phyloP scores from a whole-genome alignment of 768 basidiomycete genomes.

The Daedaleopsis nitida region DNA sequence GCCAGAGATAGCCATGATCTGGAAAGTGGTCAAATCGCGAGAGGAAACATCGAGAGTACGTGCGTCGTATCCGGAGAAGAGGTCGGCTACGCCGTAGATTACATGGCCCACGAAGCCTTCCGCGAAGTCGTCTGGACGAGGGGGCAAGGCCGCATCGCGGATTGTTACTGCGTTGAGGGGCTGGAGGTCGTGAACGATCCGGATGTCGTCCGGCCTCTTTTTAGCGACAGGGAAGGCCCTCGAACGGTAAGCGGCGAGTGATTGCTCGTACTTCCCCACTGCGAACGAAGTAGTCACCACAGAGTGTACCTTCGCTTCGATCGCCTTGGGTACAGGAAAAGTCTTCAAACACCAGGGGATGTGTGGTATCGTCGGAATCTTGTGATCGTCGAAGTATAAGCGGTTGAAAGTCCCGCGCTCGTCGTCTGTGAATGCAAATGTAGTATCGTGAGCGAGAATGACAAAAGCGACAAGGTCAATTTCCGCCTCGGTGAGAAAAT shows the following conservation, averaged over 20 bases:
- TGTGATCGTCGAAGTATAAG: slow-evolving; percentile 36
- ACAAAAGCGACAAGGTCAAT: slow-evolving; percentile 21
- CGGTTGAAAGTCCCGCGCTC: slow-evolving; percentile 35
- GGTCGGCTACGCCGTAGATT: not conserved
- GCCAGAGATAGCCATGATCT: not conserved
- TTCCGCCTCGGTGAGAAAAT: slow-evolving; percentile 11
- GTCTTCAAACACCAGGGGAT: slow-evolving; percentile 35
- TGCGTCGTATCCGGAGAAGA: not conserved
- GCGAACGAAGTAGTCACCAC: slow-evolving; percentile 1
- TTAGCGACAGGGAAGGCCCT: slow-evolving; percentile 20
- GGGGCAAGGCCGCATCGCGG: slow-evolving; percentile 19
- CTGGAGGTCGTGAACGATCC: slow-evolving; percentile 23
- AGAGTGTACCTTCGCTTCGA: slow-evolving; percentile 2
- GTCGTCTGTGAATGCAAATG: slow-evolving; percentile 27
- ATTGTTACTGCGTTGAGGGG: slow-evolving; percentile 23
- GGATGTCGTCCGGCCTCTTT: slow-evolving; percentile 14
- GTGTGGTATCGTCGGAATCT: slow-evolving; percentile 36
- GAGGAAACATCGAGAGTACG: not conserved
- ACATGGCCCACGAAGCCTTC: slow-evolving; percentile 20
- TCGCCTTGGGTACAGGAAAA: slow-evolving; percentile 14
- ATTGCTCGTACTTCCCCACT: slow-evolving; percentile 21
- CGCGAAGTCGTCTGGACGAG: slow-evolving; percentile 19
- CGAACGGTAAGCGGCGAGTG: slow-evolving; percentile 24
- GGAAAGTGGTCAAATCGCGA: not conserved
- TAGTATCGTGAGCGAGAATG: slow-evolving; percentile 13